Evolutionary conservation across 805 yeast species (phyloP), one percentile per base, ranked within the genome.

Genomic region (Zygosaccharomyces kombuchaensis): DNA sequence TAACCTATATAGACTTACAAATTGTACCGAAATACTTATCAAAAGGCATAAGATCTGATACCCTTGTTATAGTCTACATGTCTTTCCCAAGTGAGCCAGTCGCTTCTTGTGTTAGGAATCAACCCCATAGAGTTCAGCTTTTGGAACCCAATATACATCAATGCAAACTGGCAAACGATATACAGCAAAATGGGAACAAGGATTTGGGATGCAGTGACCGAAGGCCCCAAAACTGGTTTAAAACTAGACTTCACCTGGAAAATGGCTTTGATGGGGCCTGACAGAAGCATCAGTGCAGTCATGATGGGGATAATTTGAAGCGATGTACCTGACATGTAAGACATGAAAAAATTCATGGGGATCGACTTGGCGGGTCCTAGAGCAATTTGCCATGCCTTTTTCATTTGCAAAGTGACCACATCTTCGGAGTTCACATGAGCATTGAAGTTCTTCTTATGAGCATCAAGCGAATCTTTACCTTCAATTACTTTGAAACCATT

Each of bases 331-430:
- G 96, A 81, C 87, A 91, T 87, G 64, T 87, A 93, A 50, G 88
- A 81, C 96, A 91, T 87, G 39, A 87, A 70, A 40, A 86, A 65
- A 59, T 87, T 93, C 95, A 88, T 85, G 6, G 97, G 96, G n/a
- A 93, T 75, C 23, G 77, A 67, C 61, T 89, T 91, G 2, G 88
- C 86, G 0, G 97, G 96, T 1, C 81, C 80, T 12, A 77, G 66
- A 2, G 96, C 95, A 31, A 86, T 60, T 47, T 86, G 93, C 96
- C 96, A 88, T 0, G 95, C 90, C 58, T 84, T 85, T 58, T 82
- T 77, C 17, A 69, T 62, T 35, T 52, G 56, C n/a, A 55, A 29
- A 1, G 44, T 44, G 26, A 31, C 46, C 8, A 51, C 30, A 19
- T 46, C 48, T 14, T 44, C 34, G 3, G 39, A 41, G 13, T 38